These are phyloP conservation scores for Solanum chaucha DNA, from an alignment of 257 asterid species.

Conservation along the genomic window DNA sequence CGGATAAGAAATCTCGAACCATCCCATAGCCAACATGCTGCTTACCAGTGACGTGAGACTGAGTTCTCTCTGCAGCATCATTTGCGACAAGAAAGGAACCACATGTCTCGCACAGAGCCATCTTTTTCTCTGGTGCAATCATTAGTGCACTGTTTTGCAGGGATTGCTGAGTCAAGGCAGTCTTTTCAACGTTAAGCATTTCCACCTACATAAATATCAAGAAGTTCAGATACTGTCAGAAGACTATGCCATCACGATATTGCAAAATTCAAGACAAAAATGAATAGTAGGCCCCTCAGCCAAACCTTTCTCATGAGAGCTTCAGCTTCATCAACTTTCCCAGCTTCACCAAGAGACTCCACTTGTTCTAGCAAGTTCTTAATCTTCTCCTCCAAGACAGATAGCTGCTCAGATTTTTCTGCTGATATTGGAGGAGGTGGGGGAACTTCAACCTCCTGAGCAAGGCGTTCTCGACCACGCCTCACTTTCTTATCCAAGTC, in stretches of 20 bases:
- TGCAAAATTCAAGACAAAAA: background rate
- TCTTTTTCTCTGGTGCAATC: conserved; percentile 94
- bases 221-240: background rate
- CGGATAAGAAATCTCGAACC: conserved; percentile 81
- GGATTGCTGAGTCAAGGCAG: conserved; percentile 64
- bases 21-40: conserved; percentile 92
- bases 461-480: conserved; percentile 98
- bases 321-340: conserved; percentile 98
- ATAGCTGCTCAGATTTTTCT: conserved; percentile 84
- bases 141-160: conserved; percentile 61
- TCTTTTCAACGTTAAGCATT: conserved; percentile 72
- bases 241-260: background rate
- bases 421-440: conserved; percentile 93
- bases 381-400: conserved; percentile 89
- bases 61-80: conserved; percentile 97
- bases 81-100: conserved; percentile 96
- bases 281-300: background rate
- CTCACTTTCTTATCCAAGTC: conserved; percentile 90
- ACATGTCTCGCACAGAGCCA: conserved; percentile 95
- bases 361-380: conserved; percentile 94
- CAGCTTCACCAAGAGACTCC: conserved; percentile 98
- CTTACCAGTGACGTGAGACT: conserved; percentile 95
- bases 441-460: conserved; percentile 79
- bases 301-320: conserved; percentile 97
- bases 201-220: conserved; percentile 50